phyloP scores from a whole-genome alignment of 2,329 filamentous ascomycete species.

The Polytolypa hystricis region DNA sequence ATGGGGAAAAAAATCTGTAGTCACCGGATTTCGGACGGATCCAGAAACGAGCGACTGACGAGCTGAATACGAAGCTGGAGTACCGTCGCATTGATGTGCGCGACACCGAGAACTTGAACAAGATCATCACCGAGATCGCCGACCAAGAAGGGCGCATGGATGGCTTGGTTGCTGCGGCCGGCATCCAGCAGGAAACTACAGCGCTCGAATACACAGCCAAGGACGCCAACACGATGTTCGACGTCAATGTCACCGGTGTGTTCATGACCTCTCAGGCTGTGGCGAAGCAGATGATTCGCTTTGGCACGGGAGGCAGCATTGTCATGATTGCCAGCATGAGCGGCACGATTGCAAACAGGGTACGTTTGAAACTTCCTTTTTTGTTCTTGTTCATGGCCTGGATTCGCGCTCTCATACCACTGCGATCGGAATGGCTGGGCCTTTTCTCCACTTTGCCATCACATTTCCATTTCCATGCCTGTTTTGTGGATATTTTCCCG shows the following conservation, averaged over 20 bases:
- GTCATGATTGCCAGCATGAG: slow-evolving; percentile 54
- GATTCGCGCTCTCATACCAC: no score
- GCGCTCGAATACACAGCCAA: slow-evolving; percentile 65
- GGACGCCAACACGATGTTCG: slow-evolving; percentile 52
- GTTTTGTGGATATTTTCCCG: not conserved
- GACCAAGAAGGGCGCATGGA: slow-evolving; percentile 61
- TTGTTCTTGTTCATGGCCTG: no score
- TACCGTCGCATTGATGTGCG: slow-evolving; percentile 76
- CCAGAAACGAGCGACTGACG: slow-evolving; percentile 50
- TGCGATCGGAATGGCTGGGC: no score
- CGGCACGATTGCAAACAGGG: slow-evolving; percentile 47
- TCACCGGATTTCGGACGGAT: slow-evolving; percentile 54
- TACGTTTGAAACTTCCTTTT: slow-evolving; percentile 15
- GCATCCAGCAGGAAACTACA: slow-evolving; percentile 66
- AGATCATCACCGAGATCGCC: slow-evolving; percentile 57
- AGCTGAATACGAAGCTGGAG: slow-evolving; percentile 56
- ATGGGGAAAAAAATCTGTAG: no score
- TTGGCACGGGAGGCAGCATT: slow-evolving; percentile 48
- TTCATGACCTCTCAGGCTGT: slow-evolving; percentile 55
- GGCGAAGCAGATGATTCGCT: slow-evolving; percentile 40
- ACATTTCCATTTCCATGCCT: not conserved
- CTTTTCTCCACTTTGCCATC: not conserved
- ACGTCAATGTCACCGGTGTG: slow-evolving; percentile 50
- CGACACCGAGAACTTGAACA: slow-evolving; percentile 56
- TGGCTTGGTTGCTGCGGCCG: slow-evolving; percentile 63